Conservation (phyloP, 2,329 filamentous ascomycete species). For the Phialemoniopsis sp. region DNA sequence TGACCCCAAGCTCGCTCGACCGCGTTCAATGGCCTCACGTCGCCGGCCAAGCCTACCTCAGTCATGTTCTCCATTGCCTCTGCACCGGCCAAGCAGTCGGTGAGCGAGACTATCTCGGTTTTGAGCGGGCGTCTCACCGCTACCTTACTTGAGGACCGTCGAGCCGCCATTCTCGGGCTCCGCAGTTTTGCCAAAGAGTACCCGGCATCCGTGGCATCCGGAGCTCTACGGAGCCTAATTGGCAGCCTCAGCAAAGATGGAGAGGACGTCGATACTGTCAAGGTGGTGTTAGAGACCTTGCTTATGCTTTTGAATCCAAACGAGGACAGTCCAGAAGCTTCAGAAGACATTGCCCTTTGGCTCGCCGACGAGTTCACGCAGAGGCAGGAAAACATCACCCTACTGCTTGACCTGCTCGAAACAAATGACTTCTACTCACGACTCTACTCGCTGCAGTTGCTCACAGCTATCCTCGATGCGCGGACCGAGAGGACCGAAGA, state of each 20-base stretch:
- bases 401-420: conserved; percentile 86
- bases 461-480: conserved; percentile 79
- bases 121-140: conserved; percentile 83
- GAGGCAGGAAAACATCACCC: conserved; percentile 91
- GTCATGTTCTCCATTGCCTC: conserved; percentile 62
- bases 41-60: conserved; percentile 17
- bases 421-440: conserved; percentile 84
- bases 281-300: conserved; percentile 90
- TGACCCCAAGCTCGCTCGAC: too few relatives aligned
- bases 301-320: conserved; percentile 83
- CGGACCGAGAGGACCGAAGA: conserved; percentile 91
- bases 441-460: conserved; percentile 84
- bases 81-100: conserved; percentile 92
- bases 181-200: conserved; percentile 96
- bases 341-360: conserved; percentile 94
- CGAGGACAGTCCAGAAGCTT: conserved; percentile 77
- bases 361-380: conserved; percentile 97
- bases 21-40: conserved; percentile 14
- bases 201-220: conserved; percentile 91
- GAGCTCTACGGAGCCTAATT: conserved; percentile 85
- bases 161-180: conserved; percentile 86
- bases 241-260: conserved; percentile 79
- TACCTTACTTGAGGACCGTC: conserved; percentile 88
- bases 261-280: conserved; percentile 94
- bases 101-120: conserved; percentile 88